These are phyloP conservation scores for Primulina eburnea DNA, from an alignment of 257 asterid genomes.

Conservation along the genomic window DNA sequence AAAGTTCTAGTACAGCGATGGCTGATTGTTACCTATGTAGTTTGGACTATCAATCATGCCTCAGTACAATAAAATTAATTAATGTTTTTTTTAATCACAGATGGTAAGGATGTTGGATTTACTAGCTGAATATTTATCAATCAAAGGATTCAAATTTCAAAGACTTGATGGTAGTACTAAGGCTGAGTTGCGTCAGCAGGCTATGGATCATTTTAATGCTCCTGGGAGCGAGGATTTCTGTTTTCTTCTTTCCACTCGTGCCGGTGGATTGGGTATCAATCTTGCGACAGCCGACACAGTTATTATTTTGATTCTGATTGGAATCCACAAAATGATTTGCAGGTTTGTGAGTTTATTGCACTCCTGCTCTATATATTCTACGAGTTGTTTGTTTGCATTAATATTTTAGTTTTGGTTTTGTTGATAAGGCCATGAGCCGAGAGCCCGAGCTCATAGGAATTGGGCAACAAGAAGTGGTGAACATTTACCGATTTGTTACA, in stretches of 20 bases:
- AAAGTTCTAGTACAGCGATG: constrained; percentile 13
- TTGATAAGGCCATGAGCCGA: constrained; percentile 94
- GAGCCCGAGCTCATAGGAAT: constrained; percentile 99
- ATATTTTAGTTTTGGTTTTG: constrained; percentile 21
- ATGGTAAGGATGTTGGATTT: constrained; percentile 99
- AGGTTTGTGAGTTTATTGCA: constrained; percentile 49
- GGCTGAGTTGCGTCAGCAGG: constrained; percentile 96
- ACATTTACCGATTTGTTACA: constrained; percentile 94
- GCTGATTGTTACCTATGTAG: neutral
- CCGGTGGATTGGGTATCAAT: constrained; percentile 99
- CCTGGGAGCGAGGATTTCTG: constrained; percentile 98
- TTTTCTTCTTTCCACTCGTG: constrained; percentile 99
- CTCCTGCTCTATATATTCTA: constrained; percentile 5
- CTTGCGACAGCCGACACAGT: constrained; percentile 99
- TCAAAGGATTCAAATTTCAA: constrained; percentile 93
- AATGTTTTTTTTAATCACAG: constrained; percentile 40
- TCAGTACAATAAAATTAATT: constrained; percentile 21
- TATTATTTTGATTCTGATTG: constrained; percentile 98
- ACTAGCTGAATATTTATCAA: constrained; percentile 85
- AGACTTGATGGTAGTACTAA: constrained; percentile 99
- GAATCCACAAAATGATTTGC: constrained; percentile 99
- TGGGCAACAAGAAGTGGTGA: constrained; percentile 99
- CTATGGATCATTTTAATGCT: constrained; percentile 99
- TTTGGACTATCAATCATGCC: constrained; percentile 2
- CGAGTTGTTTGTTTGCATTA: constrained; percentile 5